These are phyloP conservation scores for Ettlia oleoabundans DNA, from an alignment of 139 green algal species.

Conservation along the genomic window DNA sequence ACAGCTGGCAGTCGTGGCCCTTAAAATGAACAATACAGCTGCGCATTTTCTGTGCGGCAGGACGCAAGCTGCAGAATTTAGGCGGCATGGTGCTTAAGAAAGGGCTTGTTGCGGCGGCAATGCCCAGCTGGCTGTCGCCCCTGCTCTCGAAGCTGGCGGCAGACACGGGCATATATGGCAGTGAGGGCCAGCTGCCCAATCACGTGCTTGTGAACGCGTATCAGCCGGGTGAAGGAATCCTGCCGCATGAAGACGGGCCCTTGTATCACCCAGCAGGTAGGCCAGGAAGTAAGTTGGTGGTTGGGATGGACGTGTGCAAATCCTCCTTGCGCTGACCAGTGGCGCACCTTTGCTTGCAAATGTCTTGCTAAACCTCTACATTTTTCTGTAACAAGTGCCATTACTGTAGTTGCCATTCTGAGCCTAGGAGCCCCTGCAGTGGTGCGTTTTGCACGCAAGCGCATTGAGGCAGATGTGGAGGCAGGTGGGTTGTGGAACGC, in stretches of 20 bases:
- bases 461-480: neutral
- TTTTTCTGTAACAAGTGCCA: no score
- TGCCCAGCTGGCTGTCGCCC: constrained; percentile 23
- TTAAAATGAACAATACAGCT: no score
- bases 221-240: constrained; percentile 21
- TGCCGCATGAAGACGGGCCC: constrained; percentile 42
- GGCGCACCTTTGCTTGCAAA: no score
- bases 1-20: no score
- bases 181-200: constrained; percentile 11
- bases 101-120: constrained; percentile 8
- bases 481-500: neutral
- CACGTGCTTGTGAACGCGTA: constrained; percentile 49
- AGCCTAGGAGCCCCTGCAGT: constrained; percentile 24
- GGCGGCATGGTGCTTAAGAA: constrained; percentile 12
- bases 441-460: constrained; percentile 36
- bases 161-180: neutral
- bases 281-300: no score
- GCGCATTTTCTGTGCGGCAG: constrained; percentile 4
- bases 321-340: no score
- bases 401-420: constrained; percentile 45
- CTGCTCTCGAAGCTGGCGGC: constrained; percentile 4
- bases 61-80: constrained; percentile 22
- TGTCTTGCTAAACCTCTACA: no score
- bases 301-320: no score
- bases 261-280: constrained; percentile 40